Evolutionary conservation across 345 rosid species (phyloP), one percentile per base, ranked within the genome.

Genomic region (Aurinia saxatilis): DNA sequence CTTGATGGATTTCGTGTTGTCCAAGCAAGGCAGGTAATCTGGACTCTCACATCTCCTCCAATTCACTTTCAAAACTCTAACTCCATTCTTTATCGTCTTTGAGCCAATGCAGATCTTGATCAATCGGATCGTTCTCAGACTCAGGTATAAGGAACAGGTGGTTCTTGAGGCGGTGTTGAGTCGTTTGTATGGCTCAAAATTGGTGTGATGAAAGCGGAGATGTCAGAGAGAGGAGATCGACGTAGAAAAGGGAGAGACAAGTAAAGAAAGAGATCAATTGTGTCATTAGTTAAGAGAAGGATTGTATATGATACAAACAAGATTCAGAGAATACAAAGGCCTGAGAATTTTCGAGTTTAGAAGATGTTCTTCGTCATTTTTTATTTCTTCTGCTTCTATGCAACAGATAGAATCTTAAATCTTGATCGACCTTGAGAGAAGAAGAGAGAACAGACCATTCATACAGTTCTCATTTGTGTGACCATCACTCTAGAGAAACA

Each of bases 1-100:
- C 70, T 89, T 87, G 31, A 89, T 78, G 7, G 86, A 95, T 39
- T 77, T 57, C 11, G 2, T 23, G 74, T 89, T 92, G 65, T 92
- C 97, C 77, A 88, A 71, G 77, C 98, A 87, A 6, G 96, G 96
- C 48, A 93, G 84, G 50, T 68, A 79, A 74, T 89, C 99, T 50
- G 65, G 65, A 8, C 77, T 48, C 50, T 71, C 69, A 39, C 96
- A 92, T 36, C 57, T 46, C 57, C 2, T 50, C 98, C 98, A 85
- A 27, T 72, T 50, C 11, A 62, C 42, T 15, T 11, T 62, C 35
- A 50, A n/a, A 64, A 58, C 70, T 81, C 46, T 42, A 19, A 18
- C 50, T 64, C 59, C 53, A 61, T 44, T 49, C 25, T 35, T 16
- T 67, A 38, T 45, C 40, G 3, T 55, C 58, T 36, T 49, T 14